Percentiles rank a stretch among this genome's conserved stretches.
phyloP scores from a whole-genome alignment of 148 eudicot genomes.

The Diospyros kaki region DNA sequence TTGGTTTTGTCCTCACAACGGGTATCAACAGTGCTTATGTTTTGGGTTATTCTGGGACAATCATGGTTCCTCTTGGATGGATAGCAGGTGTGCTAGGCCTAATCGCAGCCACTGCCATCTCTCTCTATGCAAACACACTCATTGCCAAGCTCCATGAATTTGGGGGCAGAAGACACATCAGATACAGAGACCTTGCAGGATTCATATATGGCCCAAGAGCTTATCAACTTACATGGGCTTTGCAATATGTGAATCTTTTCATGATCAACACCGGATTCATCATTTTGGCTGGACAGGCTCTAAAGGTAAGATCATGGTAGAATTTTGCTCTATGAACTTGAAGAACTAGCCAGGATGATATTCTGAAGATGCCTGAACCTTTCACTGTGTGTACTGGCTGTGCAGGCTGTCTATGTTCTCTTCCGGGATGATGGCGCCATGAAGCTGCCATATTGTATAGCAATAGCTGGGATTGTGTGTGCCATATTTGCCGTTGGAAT shows the following conservation, averaged over 20 bases:
- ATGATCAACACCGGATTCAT: constrained; percentile 88
- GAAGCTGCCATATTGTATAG: constrained; percentile 86
- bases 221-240: constrained; percentile 72
- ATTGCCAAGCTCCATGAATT: constrained; percentile 82
- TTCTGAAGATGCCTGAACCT: not conserved
- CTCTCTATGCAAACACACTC: constrained; percentile 74
- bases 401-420: constrained; percentile 72
- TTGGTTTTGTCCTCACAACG: constrained; percentile 72
- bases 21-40: constrained; percentile 90
- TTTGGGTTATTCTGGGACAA: constrained; percentile 72
- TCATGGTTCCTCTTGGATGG: constrained; percentile 96
- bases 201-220: constrained; percentile 70
- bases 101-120: constrained; percentile 49
- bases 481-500: constrained; percentile 73
- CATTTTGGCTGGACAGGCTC: constrained; percentile 75
- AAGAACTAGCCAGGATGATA: not conserved
- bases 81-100: constrained; percentile 62
- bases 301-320: constrained; percentile 42
- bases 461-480: constrained; percentile 71
- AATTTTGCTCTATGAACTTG: not conserved
- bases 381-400: constrained; percentile 4
- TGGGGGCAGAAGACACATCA: constrained; percentile 82
- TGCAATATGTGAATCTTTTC: constrained; percentile 85
- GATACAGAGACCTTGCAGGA: constrained; percentile 94
- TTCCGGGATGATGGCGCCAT: constrained; percentile 44